Evolutionary conservation across 306 rosid genomes (phyloP).

Genomic region (Begonia masoniana): DNA sequence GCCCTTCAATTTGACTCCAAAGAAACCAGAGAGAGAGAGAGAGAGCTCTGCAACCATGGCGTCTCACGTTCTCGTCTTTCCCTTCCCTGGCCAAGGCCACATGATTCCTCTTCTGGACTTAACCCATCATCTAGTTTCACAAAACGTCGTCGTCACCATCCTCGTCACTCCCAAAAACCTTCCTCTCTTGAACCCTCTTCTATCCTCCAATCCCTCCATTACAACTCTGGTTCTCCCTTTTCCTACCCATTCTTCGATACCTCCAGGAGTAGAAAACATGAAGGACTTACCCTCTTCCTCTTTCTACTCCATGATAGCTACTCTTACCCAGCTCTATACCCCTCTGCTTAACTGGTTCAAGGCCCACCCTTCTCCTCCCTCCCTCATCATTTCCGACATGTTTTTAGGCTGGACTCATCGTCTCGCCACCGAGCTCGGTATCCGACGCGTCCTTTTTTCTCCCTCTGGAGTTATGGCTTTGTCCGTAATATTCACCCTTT

Average conservation of each 20-base stretch:
- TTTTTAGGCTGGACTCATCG: conserved; percentile 42
- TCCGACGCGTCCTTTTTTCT: conserved; percentile 24
- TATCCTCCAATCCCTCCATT: conserved; percentile 6
- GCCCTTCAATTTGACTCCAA: no score
- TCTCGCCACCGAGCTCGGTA: conserved; percentile 25
- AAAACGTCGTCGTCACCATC: conserved; percentile 12
- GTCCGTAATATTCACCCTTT: conserved; percentile 18
- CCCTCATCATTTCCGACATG: conserved; percentile 36
- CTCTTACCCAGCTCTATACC: conserved; percentile 17
- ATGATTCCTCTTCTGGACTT: conserved; percentile 18
- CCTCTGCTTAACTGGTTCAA: conserved; percentile 16
- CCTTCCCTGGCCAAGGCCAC: conserved; percentile 16
- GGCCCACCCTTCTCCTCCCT: conserved; percentile 22
- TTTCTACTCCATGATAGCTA: conserved; percentile 12
- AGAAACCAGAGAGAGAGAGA: no score
- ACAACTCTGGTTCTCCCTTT: conserved; percentile 19
- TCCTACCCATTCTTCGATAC: conserved; percentile 31
- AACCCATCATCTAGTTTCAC: conserved; percentile 4
- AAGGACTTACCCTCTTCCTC: conserved; percentile 18
- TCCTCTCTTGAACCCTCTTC: conserved; percentile 10
- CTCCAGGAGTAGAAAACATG: conserved; percentile 30
- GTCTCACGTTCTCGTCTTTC: conserved; percentile 6
- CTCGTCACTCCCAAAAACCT: conserved; percentile 19
- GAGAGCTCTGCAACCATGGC: no score
- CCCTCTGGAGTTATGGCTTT: conserved; percentile 30